These are phyloP conservation scores for Schwanniomyces etchellsii DNA, from an alignment of 1,139 yeast species.

Conservation along the genomic window DNA sequence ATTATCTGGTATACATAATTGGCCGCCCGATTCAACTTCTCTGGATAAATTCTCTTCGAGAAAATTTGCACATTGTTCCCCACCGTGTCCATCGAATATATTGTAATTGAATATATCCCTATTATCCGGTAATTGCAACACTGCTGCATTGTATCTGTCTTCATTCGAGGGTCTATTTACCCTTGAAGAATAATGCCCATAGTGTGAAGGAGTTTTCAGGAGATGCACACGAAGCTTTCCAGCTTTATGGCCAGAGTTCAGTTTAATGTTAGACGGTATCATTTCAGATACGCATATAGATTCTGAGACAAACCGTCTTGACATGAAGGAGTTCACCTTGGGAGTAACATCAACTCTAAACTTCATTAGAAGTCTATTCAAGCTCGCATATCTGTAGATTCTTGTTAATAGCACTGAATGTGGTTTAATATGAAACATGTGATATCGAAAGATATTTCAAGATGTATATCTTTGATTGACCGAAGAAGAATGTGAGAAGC, in stretches of 20 bases:
- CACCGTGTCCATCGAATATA: slow-evolving; percentile 94
- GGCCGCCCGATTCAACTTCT: slow-evolving; percentile 45
- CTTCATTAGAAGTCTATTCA: too few relatives aligned
- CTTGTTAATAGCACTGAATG: too few relatives aligned
- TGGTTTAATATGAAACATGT: too few relatives aligned
- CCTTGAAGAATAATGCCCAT: slow-evolving; percentile 77
- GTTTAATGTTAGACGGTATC: too few relatives aligned
- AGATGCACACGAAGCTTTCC: slow-evolving; percentile 45
- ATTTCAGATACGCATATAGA: too few relatives aligned
- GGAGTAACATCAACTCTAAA: too few relatives aligned
- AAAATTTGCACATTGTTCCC: slow-evolving; percentile 63
- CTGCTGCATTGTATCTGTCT: slow-evolving; percentile 66
- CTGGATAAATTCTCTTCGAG: slow-evolving; percentile 49
- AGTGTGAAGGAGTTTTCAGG: slow-evolving; percentile 63
- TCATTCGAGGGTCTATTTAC: slow-evolving; percentile 77
- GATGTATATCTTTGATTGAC: too few relatives aligned
- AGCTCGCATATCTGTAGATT: too few relatives aligned
- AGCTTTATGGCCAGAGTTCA: slow-evolving; percentile 9
- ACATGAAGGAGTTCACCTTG: too few relatives aligned
- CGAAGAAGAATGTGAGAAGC: too few relatives aligned
- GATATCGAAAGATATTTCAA: too few relatives aligned
- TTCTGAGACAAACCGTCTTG: too few relatives aligned
- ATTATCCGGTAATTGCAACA: slow-evolving; percentile 32
- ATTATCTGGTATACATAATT: slow-evolving; percentile 11
- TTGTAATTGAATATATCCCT: slow-evolving; percentile 52